phyloP scores from a whole-genome alignment of 768 basidiomycete species.

The Mycena olivaceomarginata region DNA sequence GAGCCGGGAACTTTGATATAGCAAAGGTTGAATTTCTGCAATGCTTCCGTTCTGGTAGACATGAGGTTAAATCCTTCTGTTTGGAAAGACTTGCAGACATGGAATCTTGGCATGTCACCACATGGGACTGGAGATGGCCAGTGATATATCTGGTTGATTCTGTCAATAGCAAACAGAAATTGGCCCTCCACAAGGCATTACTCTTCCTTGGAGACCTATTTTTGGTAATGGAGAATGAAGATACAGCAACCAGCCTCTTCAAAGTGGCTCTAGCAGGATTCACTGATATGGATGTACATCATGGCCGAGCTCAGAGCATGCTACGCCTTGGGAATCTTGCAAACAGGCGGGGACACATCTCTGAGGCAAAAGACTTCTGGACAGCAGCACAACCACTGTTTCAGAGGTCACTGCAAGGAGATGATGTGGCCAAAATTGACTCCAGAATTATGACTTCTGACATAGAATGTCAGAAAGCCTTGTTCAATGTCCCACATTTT shows the following conservation, averaged over 20 bases:
- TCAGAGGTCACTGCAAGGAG: too few relatives aligned
- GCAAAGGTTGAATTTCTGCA: neutral
- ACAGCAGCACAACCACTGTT: too few relatives aligned
- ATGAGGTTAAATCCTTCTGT: neutral
- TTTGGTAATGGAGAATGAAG: neutral
- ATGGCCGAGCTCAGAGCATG: constrained; percentile 4
- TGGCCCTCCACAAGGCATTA: neutral
- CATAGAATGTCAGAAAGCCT: too few relatives aligned
- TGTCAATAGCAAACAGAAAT: neutral
- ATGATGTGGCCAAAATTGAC: too few relatives aligned
- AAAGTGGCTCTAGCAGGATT: constrained; percentile 10
- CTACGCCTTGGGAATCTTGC: constrained; percentile 11
- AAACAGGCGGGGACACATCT: neutral
- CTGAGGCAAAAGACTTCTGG: neutral
- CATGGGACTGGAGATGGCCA: neutral
- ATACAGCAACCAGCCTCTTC: neutral
- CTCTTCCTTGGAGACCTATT: neutral
- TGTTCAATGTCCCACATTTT: too few relatives aligned
- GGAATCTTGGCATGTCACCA: neutral
- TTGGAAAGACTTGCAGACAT: neutral
- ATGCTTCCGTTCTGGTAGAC: neutral
- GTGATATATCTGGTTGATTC: neutral
- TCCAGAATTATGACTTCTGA: too few relatives aligned
- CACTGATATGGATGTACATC: constrained; percentile 19
- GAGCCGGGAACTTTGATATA: neutral